Conservation (phyloP, 2,329 filamentous ascomycete genomes). For the Trichoderma lentiforme region DNA sequence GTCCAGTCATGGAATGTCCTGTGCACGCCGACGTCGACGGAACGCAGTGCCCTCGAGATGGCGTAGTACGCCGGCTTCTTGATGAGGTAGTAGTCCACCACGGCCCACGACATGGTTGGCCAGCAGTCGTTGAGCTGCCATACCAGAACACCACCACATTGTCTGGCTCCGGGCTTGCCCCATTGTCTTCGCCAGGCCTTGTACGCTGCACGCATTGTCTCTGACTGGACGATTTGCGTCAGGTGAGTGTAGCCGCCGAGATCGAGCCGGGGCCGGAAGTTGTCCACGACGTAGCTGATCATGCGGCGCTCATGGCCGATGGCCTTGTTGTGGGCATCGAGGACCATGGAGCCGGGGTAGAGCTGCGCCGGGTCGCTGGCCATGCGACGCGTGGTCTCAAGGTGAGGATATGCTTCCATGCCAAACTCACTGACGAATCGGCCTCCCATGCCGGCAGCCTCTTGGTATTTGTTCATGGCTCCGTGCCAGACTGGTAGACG, state of each 20-base stretch:
- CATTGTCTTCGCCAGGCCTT: constrained; percentile 60
- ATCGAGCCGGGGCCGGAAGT: constrained; percentile 59
- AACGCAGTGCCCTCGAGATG: constrained; percentile 56
- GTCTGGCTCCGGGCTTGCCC: constrained; percentile 47
- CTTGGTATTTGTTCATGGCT: constrained; percentile 71
- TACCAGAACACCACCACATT: constrained; percentile 62
- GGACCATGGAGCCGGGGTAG: constrained; percentile 65
- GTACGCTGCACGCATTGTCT: constrained; percentile 51
- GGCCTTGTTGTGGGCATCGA: constrained; percentile 84
- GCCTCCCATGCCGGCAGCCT: constrained; percentile 65
- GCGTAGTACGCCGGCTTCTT: constrained; percentile 58
- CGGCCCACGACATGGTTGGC: constrained; percentile 63
- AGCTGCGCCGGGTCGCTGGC: constrained; percentile 53
- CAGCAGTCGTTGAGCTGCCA: constrained; percentile 72
- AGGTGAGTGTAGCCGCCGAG: constrained; percentile 74
- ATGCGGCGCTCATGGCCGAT: constrained; percentile 72
- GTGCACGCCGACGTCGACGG: constrained; percentile 56
- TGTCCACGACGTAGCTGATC: constrained; percentile 72
- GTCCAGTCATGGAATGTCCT: constrained; percentile 43
- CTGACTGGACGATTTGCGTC: constrained; percentile 53
- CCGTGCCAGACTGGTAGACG: constrained; percentile 60
- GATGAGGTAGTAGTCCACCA: constrained; percentile 61
- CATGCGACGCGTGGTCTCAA: constrained; percentile 66
- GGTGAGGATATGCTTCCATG: constrained; percentile 61
- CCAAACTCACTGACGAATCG: constrained; percentile 81